These are phyloP conservation scores for Didymella pomorum DNA, from an alignment of 2,329 filamentous ascomycete species.

Conservation along the genomic window DNA sequence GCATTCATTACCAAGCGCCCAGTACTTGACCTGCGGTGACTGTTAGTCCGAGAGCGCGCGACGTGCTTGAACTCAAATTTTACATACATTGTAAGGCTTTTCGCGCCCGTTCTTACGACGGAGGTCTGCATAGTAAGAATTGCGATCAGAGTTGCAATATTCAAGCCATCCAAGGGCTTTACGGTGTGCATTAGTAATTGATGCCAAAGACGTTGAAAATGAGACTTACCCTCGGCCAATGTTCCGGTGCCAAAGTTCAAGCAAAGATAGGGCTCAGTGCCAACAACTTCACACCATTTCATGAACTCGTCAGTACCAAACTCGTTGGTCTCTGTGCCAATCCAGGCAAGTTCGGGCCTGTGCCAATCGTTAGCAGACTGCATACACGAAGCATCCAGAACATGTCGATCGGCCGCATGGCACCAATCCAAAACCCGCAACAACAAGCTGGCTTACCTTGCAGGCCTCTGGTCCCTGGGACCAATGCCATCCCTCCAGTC, in stretches of 20 bases:
- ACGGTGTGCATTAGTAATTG: slow-evolving; percentile 33
- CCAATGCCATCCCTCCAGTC: slow-evolving; percentile 86
- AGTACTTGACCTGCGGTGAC: slow-evolving; percentile 70
- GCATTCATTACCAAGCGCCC: slow-evolving; percentile 81
- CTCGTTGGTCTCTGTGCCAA: slow-evolving; percentile 76
- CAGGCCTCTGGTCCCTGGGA: slow-evolving; percentile 72
- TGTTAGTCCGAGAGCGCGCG: slow-evolving; percentile 9
- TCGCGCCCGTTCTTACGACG: slow-evolving; percentile 77
- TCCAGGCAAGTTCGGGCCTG: slow-evolving; percentile 80
- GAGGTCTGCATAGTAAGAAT: slow-evolving; percentile 84
- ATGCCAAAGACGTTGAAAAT: not conserved
- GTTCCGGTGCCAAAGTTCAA: slow-evolving; percentile 81
- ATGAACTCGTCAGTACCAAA: slow-evolving; percentile 90
- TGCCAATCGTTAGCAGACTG: slow-evolving; percentile 12
- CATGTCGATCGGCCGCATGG: slow-evolving; percentile 1
- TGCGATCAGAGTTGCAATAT: slow-evolving; percentile 80
- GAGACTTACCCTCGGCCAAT: slow-evolving; percentile 60
- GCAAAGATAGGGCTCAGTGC: slow-evolving; percentile 79
- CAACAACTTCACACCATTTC: slow-evolving; percentile 76
- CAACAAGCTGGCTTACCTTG: slow-evolving; percentile 49
- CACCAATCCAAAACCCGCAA: not conserved
- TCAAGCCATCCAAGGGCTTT: slow-evolving; percentile 78
- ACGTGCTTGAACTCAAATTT: too few species aligned
- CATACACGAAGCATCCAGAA: slow-evolving; percentile 6
- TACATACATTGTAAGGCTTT: slow-evolving; percentile 73